phyloP scores from a whole-genome alignment of 441 rosid genomes.

The Pelargonium cotyledonis region DNA sequence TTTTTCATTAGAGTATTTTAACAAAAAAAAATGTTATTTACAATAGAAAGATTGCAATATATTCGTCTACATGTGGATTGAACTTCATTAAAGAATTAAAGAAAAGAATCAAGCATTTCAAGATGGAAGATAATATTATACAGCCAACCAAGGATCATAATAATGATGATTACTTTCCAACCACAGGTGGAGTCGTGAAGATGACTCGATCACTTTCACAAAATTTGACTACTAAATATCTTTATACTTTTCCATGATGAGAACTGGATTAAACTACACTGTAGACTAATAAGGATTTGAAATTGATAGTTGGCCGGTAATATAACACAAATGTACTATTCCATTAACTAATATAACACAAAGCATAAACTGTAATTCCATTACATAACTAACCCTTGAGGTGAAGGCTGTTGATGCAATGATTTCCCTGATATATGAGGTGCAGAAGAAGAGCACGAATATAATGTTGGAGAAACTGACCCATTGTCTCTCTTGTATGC shows the following conservation, averaged over 20 bases:
- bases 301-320: background rate
- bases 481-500: slow-evolving; percentile 26
- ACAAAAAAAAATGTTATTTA: background rate
- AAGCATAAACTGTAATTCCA: too few species aligned
- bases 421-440: slow-evolving; percentile 18
- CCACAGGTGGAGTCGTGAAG: background rate
- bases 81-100: too few species aligned
- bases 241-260: background rate
- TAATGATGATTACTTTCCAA: background rate
- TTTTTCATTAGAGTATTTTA: background rate
- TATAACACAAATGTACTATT: background rate
- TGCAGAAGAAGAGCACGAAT: slow-evolving; percentile 20
- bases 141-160: background rate
- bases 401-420: slow-evolving; percentile 25
- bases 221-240: background rate
- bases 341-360: background rate
- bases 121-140: background rate
- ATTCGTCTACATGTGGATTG: background rate
- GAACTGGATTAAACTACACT: background rate
- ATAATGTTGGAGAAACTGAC: slow-evolving; percentile 15
- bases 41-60: background rate
- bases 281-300: slow-evolving; percentile 1
- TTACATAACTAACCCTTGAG: slow-evolving; percentile 30
- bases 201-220: background rate
- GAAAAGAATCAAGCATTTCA: background rate